phyloP scores from a whole-genome alignment of 2,329 filamentous ascomycete genomes.

The Ascochyta rabiei region DNA sequence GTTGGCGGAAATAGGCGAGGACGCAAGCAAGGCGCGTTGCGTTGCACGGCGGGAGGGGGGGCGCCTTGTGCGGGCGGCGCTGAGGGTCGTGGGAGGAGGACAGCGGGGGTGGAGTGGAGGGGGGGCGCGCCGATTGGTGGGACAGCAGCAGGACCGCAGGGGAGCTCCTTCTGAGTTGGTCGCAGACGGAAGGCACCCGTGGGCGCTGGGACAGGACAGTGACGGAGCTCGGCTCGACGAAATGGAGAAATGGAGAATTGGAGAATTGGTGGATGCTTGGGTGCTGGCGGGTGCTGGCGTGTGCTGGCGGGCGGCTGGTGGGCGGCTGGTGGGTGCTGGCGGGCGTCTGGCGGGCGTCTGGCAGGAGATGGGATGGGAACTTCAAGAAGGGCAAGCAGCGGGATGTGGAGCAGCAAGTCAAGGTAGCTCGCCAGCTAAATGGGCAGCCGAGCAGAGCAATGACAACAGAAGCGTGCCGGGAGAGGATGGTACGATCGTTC shows the following conservation, averaged over 20 bases:
- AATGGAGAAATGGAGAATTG: background rate
- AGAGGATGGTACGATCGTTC: constrained; percentile 38
- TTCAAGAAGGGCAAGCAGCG: constrained; percentile 13
- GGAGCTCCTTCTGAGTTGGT: constrained; percentile 27
- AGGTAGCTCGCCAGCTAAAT: constrained; percentile 12
- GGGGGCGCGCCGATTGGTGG: constrained; percentile 35
- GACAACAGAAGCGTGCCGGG: constrained; percentile 23
- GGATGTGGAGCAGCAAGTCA: constrained; percentile 16
- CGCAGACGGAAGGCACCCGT: constrained; percentile 10
- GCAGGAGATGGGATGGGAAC: constrained; percentile 18
- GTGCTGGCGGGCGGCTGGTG: no score
- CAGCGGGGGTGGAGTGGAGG: constrained; percentile 34
- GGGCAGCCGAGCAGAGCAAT: constrained; percentile 15
- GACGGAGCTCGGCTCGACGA: constrained; percentile 11
- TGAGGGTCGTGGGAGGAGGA: constrained; percentile 18
- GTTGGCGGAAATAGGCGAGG: constrained; percentile 26
- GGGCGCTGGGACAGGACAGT: constrained; percentile 17
- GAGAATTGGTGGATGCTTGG: background rate
- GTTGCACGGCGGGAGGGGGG: constrained; percentile 19
- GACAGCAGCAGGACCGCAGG: constrained; percentile 7
- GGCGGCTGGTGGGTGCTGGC: no score
- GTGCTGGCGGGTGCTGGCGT: background rate
- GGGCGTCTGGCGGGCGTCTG: constrained; percentile 2
- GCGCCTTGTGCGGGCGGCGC: constrained; percentile 32
- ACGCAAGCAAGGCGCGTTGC: constrained; percentile 26